phyloP scores from a whole-genome alignment of 805 yeast species.

The Schwanniomyces pseudopolymorphus region DNA sequence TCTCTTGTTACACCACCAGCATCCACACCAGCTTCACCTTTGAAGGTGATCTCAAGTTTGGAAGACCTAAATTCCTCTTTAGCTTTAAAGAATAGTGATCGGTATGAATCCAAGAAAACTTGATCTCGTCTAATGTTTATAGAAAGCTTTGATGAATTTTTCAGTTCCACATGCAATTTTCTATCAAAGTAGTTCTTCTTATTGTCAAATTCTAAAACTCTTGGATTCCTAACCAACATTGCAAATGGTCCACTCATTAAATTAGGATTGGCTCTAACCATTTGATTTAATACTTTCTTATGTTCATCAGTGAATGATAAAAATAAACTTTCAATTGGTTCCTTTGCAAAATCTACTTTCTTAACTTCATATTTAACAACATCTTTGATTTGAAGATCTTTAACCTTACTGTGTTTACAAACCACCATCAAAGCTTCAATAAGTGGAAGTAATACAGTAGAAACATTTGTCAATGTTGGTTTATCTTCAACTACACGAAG shows the following conservation, averaged over 20 bases:
- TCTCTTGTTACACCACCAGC: conserved; percentile 98
- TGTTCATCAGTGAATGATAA: conserved; percentile 88
- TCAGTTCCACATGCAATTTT: conserved; percentile 55
- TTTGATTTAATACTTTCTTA: conserved; percentile 80
- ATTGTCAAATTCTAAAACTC: conserved; percentile 91
- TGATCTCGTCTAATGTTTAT: conserved; percentile 81
- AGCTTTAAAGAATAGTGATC: conserved; percentile 75
- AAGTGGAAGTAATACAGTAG: conserved; percentile 79
- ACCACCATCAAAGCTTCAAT: conserved; percentile 94
- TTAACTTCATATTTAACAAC: conserved; percentile 59
- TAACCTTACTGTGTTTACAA: conserved; percentile 79
- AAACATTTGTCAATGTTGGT: conserved; percentile 49
- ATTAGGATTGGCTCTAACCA: conserved; percentile 89
- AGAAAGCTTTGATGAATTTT: conserved; percentile 48
- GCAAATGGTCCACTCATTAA: conserved; percentile 96
- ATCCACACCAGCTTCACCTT: conserved; percentile 94
- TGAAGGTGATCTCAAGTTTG: conserved; percentile 76
- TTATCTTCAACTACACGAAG: conserved; percentile 62
- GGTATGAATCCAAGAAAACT: conserved; percentile 87
- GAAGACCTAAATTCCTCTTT: conserved; percentile 71
- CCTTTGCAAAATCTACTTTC: conserved; percentile 65
- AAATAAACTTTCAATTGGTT: conserved; percentile 76
- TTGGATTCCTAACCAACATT: conserved; percentile 82
- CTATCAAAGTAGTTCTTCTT: conserved; percentile 83
- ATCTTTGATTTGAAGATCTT: conserved; percentile 55